These are phyloP conservation scores for Penicillium polonicum DNA, from an alignment of 2,329 filamentous ascomycete genomes.

Conservation along the genomic window DNA sequence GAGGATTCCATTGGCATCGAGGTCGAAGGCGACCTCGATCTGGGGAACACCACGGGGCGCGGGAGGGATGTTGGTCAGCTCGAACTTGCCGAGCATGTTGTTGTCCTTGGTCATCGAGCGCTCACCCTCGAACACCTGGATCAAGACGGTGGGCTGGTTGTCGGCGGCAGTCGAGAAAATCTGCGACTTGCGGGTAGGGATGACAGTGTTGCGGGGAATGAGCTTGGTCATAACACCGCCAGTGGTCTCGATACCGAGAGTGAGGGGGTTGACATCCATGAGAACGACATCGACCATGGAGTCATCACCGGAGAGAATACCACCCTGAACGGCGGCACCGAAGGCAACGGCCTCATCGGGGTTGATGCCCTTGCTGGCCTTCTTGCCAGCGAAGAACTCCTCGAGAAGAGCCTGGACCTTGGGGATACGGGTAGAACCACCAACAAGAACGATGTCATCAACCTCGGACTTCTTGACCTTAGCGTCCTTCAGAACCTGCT, in stretches of 20 bases:
- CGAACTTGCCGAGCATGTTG: conserved; percentile 97
- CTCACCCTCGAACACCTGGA: conserved; percentile 95
- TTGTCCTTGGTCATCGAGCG: conserved; percentile 93
- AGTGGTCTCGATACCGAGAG: conserved; percentile 95
- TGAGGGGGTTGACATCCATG: conserved; percentile 96
- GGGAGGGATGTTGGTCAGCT: conserved; percentile 91
- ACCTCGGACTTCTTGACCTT: conserved; percentile 95
- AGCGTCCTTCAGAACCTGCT: conserved; percentile 97
- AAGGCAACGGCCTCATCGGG: conserved; percentile 98
- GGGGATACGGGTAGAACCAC: conserved; percentile 98
- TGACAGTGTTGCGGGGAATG: conserved; percentile 90
- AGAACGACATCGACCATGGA: conserved; percentile 79
- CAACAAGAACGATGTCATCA: conserved; percentile 94
- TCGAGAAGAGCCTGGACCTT: conserved; percentile 94
- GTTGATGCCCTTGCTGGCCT: conserved; percentile 99
- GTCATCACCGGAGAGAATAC: conserved; percentile 86
- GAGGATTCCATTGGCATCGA: conserved; percentile 97
- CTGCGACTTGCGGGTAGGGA: conserved; percentile 94
- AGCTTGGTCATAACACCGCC: conserved; percentile 97
- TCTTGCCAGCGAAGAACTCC: conserved; percentile 94
- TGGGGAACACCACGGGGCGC: conserved; percentile 95
- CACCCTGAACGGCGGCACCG: conserved; percentile 94
- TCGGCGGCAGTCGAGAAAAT: conserved; percentile 97
- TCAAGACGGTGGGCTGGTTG: conserved; percentile 92
- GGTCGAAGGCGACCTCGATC: conserved; percentile 96